Base-by-base conservation (phyloP, 257 asterid genomes). In the Ilex asprella region DNA sequence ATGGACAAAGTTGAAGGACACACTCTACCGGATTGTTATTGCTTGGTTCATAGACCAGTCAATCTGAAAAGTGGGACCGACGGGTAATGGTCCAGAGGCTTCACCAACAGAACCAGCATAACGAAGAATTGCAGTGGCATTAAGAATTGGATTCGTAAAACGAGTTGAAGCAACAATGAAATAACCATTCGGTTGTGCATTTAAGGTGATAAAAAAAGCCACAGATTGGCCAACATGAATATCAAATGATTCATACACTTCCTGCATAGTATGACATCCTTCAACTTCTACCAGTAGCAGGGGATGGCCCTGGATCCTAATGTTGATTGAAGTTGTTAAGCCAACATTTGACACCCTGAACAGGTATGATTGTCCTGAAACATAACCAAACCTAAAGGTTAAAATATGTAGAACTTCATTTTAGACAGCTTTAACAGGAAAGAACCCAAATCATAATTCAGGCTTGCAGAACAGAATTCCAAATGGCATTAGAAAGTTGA, bases 31-130 rank as follows among this genome's bases (percentile, higher is more conserved):
- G 61, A 87, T 46, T 29, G 89, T 73, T 73, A 95, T 79, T 31
- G 95, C 95, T 76, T 90, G 97, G 16, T 67, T 76, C 96, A 90
- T 87, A 66, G 97, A 90, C 95, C 95, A 70, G 50, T 83, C 95
- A 55, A 72, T 1, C 0, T 79, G 79, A 49, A 67, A 74, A 43
- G 81, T 66, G 1, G 86, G 95, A 2, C 67, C 85, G 7, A 30
- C 15, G 0, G 96, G 93, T 30, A 82, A 62, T 0, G 76, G 81
- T 16, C 82, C 81, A 0, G 82, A 65, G 11, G 86, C 84, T 5
- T 74, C 39, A 13, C 31, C 15, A n/a, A 31, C 68, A n/a, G 94
- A 82, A 52, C 91, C 94, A 5, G 62, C 70, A 67, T 66, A 73
- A 60, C 65, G 87, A 32, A 87, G 91, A 30, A 67, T 39, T 1